Base-by-base conservation (phyloP, 495 filamentous ascomycete genomes). In the Lindgomyces ingoldianus region DNA sequence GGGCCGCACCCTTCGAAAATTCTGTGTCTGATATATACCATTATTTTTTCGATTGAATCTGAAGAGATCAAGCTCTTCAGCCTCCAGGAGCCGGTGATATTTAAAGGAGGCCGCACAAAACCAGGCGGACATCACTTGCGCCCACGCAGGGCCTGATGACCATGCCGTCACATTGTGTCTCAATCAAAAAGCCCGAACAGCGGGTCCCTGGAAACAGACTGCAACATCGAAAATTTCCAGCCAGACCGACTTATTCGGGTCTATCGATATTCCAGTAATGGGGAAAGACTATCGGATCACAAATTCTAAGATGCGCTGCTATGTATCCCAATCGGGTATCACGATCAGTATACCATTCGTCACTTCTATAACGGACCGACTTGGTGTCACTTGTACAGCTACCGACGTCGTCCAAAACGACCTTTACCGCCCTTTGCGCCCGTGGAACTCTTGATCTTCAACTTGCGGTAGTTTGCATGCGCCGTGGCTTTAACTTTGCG, bases 381-480 rank as follows among this genome's bases (percentile, higher is more conserved):
- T 39, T 39, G 33, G 33, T 39, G 14, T 39, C 6, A 39, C n/a
- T n/a, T n/a, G 22, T 52, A 30, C 22, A 41, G 36, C 56, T 60
- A 68, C 42, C 65, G 39, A 42, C 68, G 50, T 14, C 64, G 55
- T 25, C 68, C 64, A 61, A 71, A 71, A 11, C 55, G 29, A 2
- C 62, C 62, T 57, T 53, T 60, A 48, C 62, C 67, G 44, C 57
- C 60, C 45, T 64, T 55, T 27, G 41, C 50, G 21, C 36, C 57
- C 24, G 67, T 71, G 45, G 33, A 39, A 14, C 56, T 50, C 51
- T 71, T 71, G 27, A 71, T 71, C 48, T 71, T 71, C 16, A 71
- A 60, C 26, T 52, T 64, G 9, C 68, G 64, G 52, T 64, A 71
- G 46, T 71, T 71, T 46, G 68, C 68, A 27, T 71, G 60, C 29